Evolutionary conservation across 768 basidiomycete genomes (phyloP), one percentile per base, ranked within the genome.

Genomic region (Trametes sanguinea): DNA sequence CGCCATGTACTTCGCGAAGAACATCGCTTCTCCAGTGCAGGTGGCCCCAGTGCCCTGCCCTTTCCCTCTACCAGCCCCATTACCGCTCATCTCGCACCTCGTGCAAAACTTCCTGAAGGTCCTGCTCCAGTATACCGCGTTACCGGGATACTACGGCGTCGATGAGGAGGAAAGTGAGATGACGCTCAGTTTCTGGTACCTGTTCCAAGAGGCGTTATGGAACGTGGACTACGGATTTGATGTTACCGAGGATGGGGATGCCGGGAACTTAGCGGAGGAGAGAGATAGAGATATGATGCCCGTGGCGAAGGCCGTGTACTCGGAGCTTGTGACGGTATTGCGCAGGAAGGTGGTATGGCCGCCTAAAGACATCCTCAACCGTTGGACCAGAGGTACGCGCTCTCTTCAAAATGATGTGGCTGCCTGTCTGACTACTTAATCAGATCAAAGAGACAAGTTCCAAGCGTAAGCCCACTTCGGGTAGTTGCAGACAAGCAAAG

Each of bases 91-190:
- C 39, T 65, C 69, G 7, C 70, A 72, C n/a, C 68, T 73, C 22
- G 73, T 75, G 0, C 94, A 95, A 67, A 81, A 79, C 0, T 92
- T 90, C 68, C 76, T 98, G 2, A 81, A 83, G 4, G 73, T 91
- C 10, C 71, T 95, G 51, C 75, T 97, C 17, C 81, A 85, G 16
- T 89, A 90, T 63, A 92, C 92, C 0, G 87, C 85, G 1, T 74
- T 85, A 9, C 85, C 87, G 0, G 93, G 92, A 0, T 85, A 84
- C 62, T 92, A 88, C 69, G 91, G 90, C 1, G 81, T 84, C 0
- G 94, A 95, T 50, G 95, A 95, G 71, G 90, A 92, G 51, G 88
- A 91, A 69, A 94, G 91, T 67, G 93, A 95, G 74, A 82, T 89
- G 79, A 90, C 90, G 2, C 81, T 96, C 2, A 85, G 85, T 1